Conservation (phyloP, 768 basidiomycete species). For the Boletus patriciae region DNA sequence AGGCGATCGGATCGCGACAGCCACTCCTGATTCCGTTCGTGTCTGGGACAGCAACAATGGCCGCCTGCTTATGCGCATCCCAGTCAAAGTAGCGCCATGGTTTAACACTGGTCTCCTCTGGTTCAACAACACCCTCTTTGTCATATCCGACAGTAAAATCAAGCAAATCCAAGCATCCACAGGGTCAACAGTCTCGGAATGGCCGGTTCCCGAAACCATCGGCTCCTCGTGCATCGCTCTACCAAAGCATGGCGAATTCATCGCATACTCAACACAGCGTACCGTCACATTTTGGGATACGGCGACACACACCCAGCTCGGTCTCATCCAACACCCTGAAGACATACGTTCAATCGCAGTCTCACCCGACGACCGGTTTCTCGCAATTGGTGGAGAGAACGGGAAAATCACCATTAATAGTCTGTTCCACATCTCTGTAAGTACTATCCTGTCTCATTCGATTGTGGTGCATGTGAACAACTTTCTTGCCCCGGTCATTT, state of each 20-base stretch:
- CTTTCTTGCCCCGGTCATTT: no score
- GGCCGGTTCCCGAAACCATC: background rate
- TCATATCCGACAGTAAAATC: background rate
- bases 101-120: constrained; percentile 2
- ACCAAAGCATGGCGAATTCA: background rate
- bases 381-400: background rate
- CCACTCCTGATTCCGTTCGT: background rate
- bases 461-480: background rate
- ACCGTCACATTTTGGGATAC: background rate
- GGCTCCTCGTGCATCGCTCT: background rate
- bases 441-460: no score
- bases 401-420: background rate
- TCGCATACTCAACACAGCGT: background rate
- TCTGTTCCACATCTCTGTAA: background rate
- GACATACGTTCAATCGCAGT: background rate
- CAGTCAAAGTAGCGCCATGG: rapidly evolving
- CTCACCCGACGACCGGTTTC: background rate
- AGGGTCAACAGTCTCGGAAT: background rate
- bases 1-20: constrained; percentile 1
- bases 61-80: background rate
- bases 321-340: background rate
- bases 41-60: background rate
- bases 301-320: background rate
- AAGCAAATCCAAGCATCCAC: background rate
- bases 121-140: background rate